phyloP scores from a whole-genome alignment of 768 basidiomycete genomes.

The Boletus rubescentipes region DNA sequence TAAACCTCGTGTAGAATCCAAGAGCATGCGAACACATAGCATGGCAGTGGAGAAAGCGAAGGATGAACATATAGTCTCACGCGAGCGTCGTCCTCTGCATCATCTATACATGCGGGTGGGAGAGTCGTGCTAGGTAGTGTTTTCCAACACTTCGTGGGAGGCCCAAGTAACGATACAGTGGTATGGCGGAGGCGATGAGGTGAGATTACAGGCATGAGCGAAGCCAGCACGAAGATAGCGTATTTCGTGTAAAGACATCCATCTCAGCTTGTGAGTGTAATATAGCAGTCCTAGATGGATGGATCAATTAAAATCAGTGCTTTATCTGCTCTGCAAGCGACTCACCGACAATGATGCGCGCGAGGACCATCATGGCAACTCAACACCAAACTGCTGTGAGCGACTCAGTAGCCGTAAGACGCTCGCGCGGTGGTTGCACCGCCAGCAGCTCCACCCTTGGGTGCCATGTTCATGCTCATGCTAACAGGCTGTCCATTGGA shows the following conservation, averaged over 20 bases:
- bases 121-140: not conserved
- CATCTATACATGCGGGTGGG: slow-evolving; percentile 21
- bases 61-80: slow-evolving; percentile 19
- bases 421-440: slow-evolving; percentile 32
- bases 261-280: slow-evolving; percentile 15
- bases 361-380: slow-evolving; percentile 4
- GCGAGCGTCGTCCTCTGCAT: slow-evolving; percentile 17
- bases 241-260: slow-evolving; percentile 21
- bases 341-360: slow-evolving; percentile 19
- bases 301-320: not conserved
- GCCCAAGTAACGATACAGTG: slow-evolving; percentile 12
- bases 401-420: slow-evolving; percentile 41
- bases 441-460: slow-evolving; percentile 35
- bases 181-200: slow-evolving; percentile 10
- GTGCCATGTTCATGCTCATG: slow-evolving; percentile 42
- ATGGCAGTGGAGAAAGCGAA: slow-evolving; percentile 18
- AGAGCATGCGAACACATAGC: slow-evolving; percentile 19
- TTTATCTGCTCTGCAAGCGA: not conserved
- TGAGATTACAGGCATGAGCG: slow-evolving; percentile 18
- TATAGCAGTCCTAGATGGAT: slow-evolving; percentile 15
- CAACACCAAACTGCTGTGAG: not conserved
- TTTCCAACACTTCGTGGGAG: slow-evolving; percentile 1
- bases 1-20: slow-evolving; percentile 13
- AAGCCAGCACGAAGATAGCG: slow-evolving; percentile 18
- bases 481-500: slow-evolving; percentile 39